Conservation (phyloP, 768 basidiomycete species). For the Hortiboletus flavorubellus region DNA sequence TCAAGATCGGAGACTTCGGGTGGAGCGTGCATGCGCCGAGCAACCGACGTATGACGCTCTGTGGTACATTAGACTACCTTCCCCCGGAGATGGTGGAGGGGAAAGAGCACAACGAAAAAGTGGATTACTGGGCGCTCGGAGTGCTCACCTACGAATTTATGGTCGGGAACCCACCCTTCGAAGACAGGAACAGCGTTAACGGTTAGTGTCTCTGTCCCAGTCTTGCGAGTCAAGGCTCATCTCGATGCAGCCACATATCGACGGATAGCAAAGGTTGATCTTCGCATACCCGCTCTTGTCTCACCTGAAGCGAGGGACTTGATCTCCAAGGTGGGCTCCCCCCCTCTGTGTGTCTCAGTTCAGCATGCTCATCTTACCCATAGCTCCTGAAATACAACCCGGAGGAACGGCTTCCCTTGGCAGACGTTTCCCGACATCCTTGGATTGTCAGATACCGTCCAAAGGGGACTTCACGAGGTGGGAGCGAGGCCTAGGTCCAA, state of each 20-base stretch:
- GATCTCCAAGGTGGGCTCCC: constrained; percentile 37
- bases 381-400: constrained; percentile 87
- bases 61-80: constrained; percentile 94
- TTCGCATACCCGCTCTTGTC: constrained; percentile 44
- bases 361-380: constrained; percentile 10
- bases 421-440: constrained; percentile 75
- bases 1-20: constrained; percentile 98
- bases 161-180: constrained; percentile 81
- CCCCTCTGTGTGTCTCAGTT: not conserved
- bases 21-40: constrained; percentile 98
- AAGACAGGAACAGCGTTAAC: constrained; percentile 73
- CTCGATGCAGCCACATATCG: constrained; percentile 72
- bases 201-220: constrained; percentile 44
- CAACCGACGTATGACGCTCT: constrained; percentile 84
- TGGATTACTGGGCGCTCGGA: constrained; percentile 96
- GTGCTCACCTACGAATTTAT: constrained; percentile 97
- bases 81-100: constrained; percentile 99
- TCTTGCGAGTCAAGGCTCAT: constrained; percentile 7
- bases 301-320: constrained; percentile 45
- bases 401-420: constrained; percentile 67
- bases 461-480: constrained; percentile 38
- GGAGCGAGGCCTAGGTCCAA: constrained; percentile 16
- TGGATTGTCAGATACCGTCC: constrained; percentile 78
- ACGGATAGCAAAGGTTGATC: constrained; percentile 85
- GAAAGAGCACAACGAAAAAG: constrained; percentile 82